These are phyloP conservation scores for Rubia occidens DNA, from an alignment of 305 asterid species.

Conservation along the genomic window DNA sequence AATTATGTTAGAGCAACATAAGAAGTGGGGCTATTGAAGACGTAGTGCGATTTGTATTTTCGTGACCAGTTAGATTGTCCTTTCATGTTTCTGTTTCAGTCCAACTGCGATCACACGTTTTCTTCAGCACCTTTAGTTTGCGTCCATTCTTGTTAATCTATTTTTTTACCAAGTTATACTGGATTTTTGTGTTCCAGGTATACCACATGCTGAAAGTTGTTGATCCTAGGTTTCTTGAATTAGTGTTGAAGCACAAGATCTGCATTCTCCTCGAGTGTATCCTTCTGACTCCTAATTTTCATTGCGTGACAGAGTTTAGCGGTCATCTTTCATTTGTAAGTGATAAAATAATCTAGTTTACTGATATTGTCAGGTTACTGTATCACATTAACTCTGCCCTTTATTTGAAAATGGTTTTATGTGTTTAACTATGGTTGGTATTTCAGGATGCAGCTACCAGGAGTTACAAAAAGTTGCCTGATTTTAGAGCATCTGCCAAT, in stretches of 20 bases:
- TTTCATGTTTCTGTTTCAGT: background rate
- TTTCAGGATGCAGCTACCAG: too few relatives aligned
- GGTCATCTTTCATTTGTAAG: too few relatives aligned
- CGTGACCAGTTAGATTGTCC: background rate
- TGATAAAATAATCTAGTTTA: too few relatives aligned
- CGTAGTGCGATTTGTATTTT: background rate
- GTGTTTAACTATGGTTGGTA: constrained; percentile 17
- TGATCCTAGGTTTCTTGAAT: constrained; percentile 35
- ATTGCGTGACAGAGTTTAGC: too few relatives aligned
- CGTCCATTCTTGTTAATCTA: background rate
- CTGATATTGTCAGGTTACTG: background rate
- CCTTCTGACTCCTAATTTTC: constrained; percentile 83
- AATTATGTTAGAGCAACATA: background rate
- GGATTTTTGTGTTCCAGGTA: constrained; percentile 40
- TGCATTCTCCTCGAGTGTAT: constrained; percentile 54
- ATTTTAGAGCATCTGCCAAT: constrained; percentile 65
- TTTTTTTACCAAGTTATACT: constrained; percentile 2
- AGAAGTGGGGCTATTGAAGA: too few relatives aligned
- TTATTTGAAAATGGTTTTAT: constrained; percentile 12
- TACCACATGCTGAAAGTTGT: constrained; percentile 67
- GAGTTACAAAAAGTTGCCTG: too few relatives aligned
- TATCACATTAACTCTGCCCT: background rate
- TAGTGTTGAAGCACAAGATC: constrained; percentile 39
- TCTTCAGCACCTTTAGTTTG: too few relatives aligned
- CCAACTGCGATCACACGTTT: background rate